A percentile compares a stretch with the other conserved stretches of the same genome.
Conservation (phyloP, 2,329 filamentous ascomycete species). For the Chaetomiaceae sp. region DNA sequence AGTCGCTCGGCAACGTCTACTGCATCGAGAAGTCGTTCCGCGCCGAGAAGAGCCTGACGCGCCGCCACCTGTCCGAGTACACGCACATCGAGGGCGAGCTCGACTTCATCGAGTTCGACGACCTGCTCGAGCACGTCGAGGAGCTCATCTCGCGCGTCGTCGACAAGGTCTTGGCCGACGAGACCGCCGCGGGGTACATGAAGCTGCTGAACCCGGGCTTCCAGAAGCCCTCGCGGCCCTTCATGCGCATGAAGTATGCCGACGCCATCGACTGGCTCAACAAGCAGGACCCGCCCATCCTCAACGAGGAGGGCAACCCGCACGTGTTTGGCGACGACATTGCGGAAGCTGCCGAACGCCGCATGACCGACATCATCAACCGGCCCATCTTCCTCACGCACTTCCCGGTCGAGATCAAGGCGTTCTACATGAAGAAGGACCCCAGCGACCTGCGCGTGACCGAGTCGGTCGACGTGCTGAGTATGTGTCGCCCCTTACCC, state of each 20-base stretch:
- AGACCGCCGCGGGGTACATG: slow-evolving; percentile 64
- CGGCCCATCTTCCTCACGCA: slow-evolving; percentile 92
- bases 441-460: slow-evolving; percentile 73
- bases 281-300: slow-evolving; percentile 71
- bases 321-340: slow-evolving; percentile 97
- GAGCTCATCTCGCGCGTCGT: slow-evolving; percentile 81
- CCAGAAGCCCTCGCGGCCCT: slow-evolving; percentile 72
- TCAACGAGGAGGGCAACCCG: slow-evolving; percentile 84
- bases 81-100: slow-evolving; percentile 95
- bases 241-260: slow-evolving; percentile 89
- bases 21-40: slow-evolving; percentile 99
- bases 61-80: slow-evolving; percentile 92
- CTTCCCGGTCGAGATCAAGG: slow-evolving; percentile 96
- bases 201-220: slow-evolving; percentile 90
- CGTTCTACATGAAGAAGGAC: slow-evolving; percentile 98
- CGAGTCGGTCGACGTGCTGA: slow-evolving; percentile 74
- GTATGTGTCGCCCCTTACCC: slow-evolving; percentile 2
- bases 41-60: slow-evolving; percentile 90
- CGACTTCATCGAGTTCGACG: slow-evolving; percentile 89
- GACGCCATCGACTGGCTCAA: slow-evolving; percentile 93
- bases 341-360: slow-evolving; percentile 90
- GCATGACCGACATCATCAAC: slow-evolving; percentile 97
- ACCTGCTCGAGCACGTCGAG: slow-evolving; percentile 83
- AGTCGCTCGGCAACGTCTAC: slow-evolving; percentile 89
- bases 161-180: slow-evolving; percentile 67